Evolutionary conservation across 495 filamentous ascomycete genomes (phyloP).

Genomic region (Talaromyces trachyspermus): DNA sequence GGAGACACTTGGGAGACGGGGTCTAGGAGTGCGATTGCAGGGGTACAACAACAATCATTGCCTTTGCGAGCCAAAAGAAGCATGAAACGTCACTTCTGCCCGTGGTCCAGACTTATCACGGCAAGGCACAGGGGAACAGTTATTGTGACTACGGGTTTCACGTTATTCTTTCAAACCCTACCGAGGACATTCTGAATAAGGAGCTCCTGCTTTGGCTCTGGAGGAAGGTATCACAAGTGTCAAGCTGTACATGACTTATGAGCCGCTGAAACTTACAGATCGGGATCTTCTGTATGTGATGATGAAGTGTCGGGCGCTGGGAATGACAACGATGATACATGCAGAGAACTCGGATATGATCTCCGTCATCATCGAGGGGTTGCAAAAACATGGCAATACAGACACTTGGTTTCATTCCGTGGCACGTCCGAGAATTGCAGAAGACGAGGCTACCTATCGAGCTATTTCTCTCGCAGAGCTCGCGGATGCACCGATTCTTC

Average conservation of each 20-base stretch:
- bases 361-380: constrained; percentile 36
- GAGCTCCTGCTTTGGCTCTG: constrained; percentile 36
- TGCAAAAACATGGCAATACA: constrained; percentile 33
- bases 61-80: constrained; percentile 50
- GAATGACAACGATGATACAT: constrained; percentile 55
- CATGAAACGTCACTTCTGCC: constrained; percentile 37
- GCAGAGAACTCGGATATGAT: constrained; percentile 53
- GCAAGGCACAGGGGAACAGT: constrained; percentile 34
- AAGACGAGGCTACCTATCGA: constrained; percentile 51
- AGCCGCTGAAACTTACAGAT: constrained; percentile 46
- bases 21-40: constrained; percentile 49
- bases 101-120: constrained; percentile 41
- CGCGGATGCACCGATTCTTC: constrained; percentile 46
- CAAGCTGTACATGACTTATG: constrained; percentile 62
- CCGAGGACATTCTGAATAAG: constrained; percentile 25
- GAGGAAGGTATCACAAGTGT: constrained; percentile 49
- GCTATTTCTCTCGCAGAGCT: constrained; percentile 48
- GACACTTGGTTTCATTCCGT: constrained; percentile 51
- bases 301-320: constrained; percentile 33
- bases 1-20: constrained; percentile 38
- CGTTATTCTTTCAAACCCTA: constrained; percentile 47
- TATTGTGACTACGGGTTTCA: constrained; percentile 57
- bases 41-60: constrained; percentile 55
- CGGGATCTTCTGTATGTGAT: constrained; percentile 50
- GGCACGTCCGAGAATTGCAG: constrained; percentile 45